Conservation (phyloP, 2,329 filamentous ascomycete species). For the Lizonia empirigonia region DNA sequence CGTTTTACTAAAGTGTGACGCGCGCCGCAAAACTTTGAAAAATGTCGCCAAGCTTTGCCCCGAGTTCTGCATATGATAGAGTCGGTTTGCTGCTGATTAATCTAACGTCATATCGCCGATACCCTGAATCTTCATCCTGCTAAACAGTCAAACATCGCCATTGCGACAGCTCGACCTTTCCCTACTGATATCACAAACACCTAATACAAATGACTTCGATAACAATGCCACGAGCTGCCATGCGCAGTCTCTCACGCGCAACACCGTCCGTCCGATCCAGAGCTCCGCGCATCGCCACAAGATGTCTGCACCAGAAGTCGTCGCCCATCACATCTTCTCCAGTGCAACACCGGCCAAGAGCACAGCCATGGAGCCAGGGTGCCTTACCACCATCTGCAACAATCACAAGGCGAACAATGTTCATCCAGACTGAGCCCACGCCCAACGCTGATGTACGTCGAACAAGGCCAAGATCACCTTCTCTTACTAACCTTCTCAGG, state of each 20-base stretch:
- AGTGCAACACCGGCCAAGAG: conserved; percentile 37
- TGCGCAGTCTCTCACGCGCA: conserved; percentile 38
- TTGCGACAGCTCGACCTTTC: conserved; percentile 12
- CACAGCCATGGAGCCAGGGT: conserved; percentile 32
- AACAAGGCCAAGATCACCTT: neutral
- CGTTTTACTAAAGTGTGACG: too few relatives aligned
- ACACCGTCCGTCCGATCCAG: conserved; percentile 28
- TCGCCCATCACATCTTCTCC: conserved; percentile 42
- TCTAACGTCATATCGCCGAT: conserved; percentile 35
- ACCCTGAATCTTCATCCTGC: conserved; percentile 6
- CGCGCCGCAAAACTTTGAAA: too few relatives aligned
- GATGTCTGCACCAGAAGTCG: conserved; percentile 44
- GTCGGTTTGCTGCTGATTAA: conserved; percentile 25
- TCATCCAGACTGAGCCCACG: conserved; percentile 95
- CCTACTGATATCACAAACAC: neutral
- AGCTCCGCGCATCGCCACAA: conserved; percentile 37
- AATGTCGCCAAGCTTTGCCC: too few relatives aligned
- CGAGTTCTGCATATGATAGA: too few relatives aligned
- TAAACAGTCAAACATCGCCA: conserved; percentile 16
- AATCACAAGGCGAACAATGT: conserved; percentile 71
- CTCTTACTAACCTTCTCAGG: conserved; percentile 44
- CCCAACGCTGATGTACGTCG: conserved; percentile 81
- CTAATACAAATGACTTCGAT: conserved; percentile 37
- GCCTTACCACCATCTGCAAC: conserved; percentile 17
- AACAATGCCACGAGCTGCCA: conserved; percentile 33